Conservation (phyloP, 495 filamentous ascomycete species). For the Delitschia confertaspora region DNA sequence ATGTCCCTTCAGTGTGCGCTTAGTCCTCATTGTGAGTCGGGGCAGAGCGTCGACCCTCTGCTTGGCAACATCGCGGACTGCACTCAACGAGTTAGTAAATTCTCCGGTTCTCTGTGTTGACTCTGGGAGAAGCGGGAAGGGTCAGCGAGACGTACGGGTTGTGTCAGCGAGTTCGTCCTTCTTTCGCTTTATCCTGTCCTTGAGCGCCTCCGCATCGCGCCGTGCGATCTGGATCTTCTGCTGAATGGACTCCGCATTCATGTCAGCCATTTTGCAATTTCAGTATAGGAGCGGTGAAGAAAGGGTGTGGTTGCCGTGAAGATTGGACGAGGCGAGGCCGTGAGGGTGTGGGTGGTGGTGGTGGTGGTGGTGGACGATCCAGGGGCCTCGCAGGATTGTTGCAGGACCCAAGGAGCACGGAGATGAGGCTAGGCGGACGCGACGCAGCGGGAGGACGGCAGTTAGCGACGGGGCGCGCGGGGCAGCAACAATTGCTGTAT, state of each 20-base stretch:
- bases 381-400: conserved; percentile 23
- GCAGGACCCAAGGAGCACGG: conserved; percentile 17
- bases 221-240: conserved; percentile 90
- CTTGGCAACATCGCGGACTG: conserved; percentile 86
- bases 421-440: conserved; percentile 16
- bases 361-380: too few species aligned
- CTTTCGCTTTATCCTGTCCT: conserved; percentile 98
- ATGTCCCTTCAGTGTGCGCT: conserved; percentile 92
- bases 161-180: conserved; percentile 99
- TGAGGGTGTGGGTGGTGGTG: too few species aligned
- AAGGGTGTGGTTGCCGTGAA: not conserved
- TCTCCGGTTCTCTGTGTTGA: not conserved
- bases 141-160: conserved; percentile 60
- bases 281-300: not conserved
- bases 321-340: conserved; percentile 5
- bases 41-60: conserved; percentile 83
- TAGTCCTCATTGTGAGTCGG: conserved; percentile 89
- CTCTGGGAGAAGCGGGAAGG: not conserved
- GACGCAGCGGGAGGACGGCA: conserved; percentile 1
- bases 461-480: conserved; percentile 20
- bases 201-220: conserved; percentile 94
- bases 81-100: conserved; percentile 28
- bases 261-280: conserved; percentile 42
- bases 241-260: conserved; percentile 66
- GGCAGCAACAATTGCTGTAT: conserved; percentile 23